phyloP scores from a whole-genome alignment of 2,329 filamentous ascomycete genomes.

The Penicillium sp. region DNA sequence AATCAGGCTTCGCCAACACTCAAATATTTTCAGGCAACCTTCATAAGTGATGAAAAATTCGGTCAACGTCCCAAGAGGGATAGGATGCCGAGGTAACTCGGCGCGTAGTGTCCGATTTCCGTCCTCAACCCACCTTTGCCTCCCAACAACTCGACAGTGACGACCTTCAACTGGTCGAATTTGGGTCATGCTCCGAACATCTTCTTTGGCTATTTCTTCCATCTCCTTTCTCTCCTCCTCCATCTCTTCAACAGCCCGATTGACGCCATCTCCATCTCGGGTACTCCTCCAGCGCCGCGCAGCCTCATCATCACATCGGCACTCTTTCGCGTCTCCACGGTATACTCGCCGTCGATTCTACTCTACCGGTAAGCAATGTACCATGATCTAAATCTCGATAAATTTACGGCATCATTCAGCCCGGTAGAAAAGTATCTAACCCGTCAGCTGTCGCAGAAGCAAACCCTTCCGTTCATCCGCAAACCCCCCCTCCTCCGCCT shows the following conservation, averaged over 20 bases:
- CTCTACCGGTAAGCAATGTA: constrained; percentile 15
- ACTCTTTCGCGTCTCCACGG: neutral
- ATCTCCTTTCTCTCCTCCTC: constrained; percentile 7
- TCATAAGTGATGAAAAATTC: neutral
- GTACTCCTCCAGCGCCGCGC: constrained; percentile 15
- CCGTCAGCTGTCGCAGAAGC: constrained; percentile 13
- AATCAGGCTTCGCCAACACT: neutral
- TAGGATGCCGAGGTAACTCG: constrained; percentile 22
- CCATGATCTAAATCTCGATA: neutral
- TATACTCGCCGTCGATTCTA: constrained; percentile 8
- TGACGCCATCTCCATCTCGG: constrained; percentile 19
- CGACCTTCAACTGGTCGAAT: constrained; percentile 1
- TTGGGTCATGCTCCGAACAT: constrained; percentile 21
- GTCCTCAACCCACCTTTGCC: constrained; percentile 20
- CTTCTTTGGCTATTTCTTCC: constrained; percentile 4
- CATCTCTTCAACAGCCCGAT: constrained; percentile 24
- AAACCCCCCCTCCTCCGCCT: constrained; percentile 11
- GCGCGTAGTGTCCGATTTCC: constrained; percentile 12
- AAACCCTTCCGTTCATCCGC: constrained; percentile 10
- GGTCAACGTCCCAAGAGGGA: constrained; percentile 3
- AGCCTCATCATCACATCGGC: neutral
- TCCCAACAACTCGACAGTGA: constrained; percentile 15
- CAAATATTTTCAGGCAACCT: neutral
- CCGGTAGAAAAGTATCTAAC: neutral
- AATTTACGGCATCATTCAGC: neutral